A percentile compares a stretch with the other conserved stretches of the same genome.
These are phyloP conservation scores for Corchorus capsularis DNA, from an alignment of 345 rosid species.

Conservation along the genomic window DNA sequence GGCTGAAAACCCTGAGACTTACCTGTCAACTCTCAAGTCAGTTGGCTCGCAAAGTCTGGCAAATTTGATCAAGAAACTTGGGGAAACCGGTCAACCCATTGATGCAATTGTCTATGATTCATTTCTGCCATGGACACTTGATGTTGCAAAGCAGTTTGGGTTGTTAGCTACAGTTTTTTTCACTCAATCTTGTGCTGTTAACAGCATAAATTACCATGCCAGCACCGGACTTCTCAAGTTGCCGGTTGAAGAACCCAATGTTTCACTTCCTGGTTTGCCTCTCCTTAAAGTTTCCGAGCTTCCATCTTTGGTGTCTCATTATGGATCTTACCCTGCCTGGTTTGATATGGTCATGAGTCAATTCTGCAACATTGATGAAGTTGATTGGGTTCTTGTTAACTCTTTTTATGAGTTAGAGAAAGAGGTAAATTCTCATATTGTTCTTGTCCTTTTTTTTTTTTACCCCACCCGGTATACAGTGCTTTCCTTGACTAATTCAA, in stretches of 20 bases:
- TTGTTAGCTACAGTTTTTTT: neutral
- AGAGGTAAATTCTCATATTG: neutral
- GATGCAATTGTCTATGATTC: constrained; percentile 1
- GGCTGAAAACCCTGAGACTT: neutral
- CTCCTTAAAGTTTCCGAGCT: too few species aligned
- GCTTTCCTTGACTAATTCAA: too few species aligned
- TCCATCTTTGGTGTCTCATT: too few species aligned
- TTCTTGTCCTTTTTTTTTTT: too few species aligned
- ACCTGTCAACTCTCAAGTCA: neutral
- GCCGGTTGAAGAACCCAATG: neutral
- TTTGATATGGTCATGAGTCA: too few species aligned
- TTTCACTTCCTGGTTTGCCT: constrained; percentile 18
- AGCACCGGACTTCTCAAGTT: constrained; percentile 5
- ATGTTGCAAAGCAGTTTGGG: constrained; percentile 11
- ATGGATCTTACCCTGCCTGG: too few species aligned
- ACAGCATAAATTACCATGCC: neutral
- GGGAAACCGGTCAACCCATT: neutral
- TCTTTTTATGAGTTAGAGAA: neutral
- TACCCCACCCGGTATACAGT: too few species aligned
- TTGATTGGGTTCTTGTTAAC: constrained; percentile 6
- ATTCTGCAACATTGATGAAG: neutral
- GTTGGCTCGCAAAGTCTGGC: neutral
- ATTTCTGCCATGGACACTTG: neutral
- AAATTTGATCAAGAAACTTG: neutral
- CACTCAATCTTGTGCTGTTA: constrained; percentile 3